These are phyloP conservation scores for Beverwykella pulmonaria DNA, from an alignment of 495 filamentous ascomycete genomes.

Conservation along the genomic window DNA sequence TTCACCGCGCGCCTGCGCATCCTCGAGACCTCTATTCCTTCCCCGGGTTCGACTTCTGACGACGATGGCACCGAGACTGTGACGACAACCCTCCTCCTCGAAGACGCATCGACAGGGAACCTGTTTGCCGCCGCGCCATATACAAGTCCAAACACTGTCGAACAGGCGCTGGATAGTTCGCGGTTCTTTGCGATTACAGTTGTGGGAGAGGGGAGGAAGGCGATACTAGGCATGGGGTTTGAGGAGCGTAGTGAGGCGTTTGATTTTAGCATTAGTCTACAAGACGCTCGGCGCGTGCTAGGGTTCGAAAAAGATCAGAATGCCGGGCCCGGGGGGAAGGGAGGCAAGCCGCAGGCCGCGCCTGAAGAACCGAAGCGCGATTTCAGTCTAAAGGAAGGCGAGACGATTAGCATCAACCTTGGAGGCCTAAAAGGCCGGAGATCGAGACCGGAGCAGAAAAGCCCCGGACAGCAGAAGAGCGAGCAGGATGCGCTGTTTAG, in stretches of 20 bases:
- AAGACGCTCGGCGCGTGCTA: conserved; percentile 66
- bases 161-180: conserved; percentile 70
- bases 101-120: conserved; percentile 67
- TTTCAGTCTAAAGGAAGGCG: conserved; percentile 78
- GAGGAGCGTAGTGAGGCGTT: conserved; percentile 82
- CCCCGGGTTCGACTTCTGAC: conserved; percentile 24
- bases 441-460: conserved; percentile 27
- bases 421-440: conserved; percentile 47
- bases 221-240: conserved; percentile 79
- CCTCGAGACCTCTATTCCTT: conserved; percentile 68
- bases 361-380: conserved; percentile 62
- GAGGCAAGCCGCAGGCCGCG: conserved; percentile 30
- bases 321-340: conserved; percentile 37
- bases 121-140: conserved; percentile 83
- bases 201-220: conserved; percentile 68
- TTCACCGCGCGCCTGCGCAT: conserved; percentile 81
- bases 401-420: conserved; percentile 80
- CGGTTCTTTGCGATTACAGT: conserved; percentile 84
- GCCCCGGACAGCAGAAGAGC: conserved; percentile 28
- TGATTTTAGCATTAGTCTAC: conserved; percentile 77
- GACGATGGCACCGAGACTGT: conserved; percentile 53
- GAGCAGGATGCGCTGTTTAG: conserved; percentile 50
- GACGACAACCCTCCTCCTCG: conserved; percentile 71
- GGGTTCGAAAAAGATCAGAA: conserved; percentile 43
- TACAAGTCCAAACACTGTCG: conserved; percentile 58